phyloP scores from a whole-genome alignment of 257 asterid genomes.

The Nicotiana tabacum region DNA sequence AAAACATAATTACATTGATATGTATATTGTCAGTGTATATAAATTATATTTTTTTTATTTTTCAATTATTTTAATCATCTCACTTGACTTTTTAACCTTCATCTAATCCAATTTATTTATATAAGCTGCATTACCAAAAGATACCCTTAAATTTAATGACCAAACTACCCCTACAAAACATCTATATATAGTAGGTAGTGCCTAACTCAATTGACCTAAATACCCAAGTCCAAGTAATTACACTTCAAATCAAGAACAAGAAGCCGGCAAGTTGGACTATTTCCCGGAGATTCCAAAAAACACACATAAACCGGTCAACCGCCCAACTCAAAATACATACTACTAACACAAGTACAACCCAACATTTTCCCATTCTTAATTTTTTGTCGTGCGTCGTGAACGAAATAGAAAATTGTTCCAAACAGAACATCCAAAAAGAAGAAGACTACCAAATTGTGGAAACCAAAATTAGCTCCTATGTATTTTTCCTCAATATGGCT shows the following conservation, averaged over 20 bases:
- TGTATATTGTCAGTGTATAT: too few relatives aligned
- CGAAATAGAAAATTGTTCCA: not conserved
- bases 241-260: constrained; percentile 16
- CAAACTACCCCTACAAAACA: not conserved
- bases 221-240: not conserved
- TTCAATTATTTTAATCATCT: too few relatives aligned
- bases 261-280: constrained; percentile 51
- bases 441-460: constrained; percentile 10
- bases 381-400: not conserved
- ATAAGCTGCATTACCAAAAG: not conserved
- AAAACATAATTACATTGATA: too few relatives aligned
- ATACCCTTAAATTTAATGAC: not conserved
- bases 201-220: constrained; percentile 14
- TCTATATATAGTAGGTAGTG: not conserved
- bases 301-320: constrained; percentile 24
- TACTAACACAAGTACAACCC: not conserved
- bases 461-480: constrained; percentile 1
- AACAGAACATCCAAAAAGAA: not conserved
- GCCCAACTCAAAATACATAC: constrained; percentile 2
- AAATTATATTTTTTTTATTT: too few relatives aligned
- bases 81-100: not conserved
- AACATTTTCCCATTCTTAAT: constrained; percentile 3
- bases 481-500: constrained; percentile 10
- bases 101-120: not conserved
- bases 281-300: constrained; percentile 1